Evolutionary conservation across 768 basidiomycete genomes (phyloP).

Genomic region (Strobilomyces echinocephalus): DNA sequence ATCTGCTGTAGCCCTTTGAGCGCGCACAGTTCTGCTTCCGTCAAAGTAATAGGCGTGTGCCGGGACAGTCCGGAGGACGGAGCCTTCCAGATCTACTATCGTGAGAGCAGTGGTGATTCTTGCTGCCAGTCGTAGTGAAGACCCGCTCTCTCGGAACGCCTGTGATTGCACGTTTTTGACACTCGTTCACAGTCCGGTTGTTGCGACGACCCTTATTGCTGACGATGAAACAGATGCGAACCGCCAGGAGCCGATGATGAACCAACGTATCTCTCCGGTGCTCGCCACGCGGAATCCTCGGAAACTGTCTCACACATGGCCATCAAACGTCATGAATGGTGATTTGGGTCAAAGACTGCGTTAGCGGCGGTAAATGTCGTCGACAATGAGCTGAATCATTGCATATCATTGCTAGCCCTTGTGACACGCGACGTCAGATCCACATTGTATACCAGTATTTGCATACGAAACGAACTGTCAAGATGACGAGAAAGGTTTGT

Average conservation of each 20-base stretch:
- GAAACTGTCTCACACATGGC: conserved; percentile 21
- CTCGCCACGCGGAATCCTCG: conserved; percentile 18
- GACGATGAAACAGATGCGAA: conserved; percentile 25
- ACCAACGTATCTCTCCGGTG: conserved; percentile 14
- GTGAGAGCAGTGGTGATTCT: conserved; percentile 6
- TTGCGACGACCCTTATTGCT: conserved; percentile 15
- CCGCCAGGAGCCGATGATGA: background rate
- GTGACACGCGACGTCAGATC: conserved; percentile 19
- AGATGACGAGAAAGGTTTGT: background rate
- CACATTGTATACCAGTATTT: conserved; percentile 3
- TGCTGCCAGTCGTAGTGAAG: background rate
- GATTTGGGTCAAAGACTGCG: conserved; percentile 1
- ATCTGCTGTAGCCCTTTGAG: conserved; percentile 18
- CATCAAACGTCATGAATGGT: conserved; percentile 24
- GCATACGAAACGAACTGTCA: conserved; percentile 23
- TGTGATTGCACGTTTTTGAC: background rate
- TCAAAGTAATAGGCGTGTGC: background rate
- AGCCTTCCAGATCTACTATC: background rate
- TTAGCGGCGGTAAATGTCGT: conserved; percentile 13
- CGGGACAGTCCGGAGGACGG: background rate
- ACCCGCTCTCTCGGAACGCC: background rate
- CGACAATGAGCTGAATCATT: conserved; percentile 27
- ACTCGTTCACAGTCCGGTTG: conserved; percentile 3
- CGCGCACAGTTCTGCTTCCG: background rate
- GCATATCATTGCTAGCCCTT: conserved; percentile 10